Conservation (phyloP, 257 asterid species). For the Solanum piurae region DNA sequence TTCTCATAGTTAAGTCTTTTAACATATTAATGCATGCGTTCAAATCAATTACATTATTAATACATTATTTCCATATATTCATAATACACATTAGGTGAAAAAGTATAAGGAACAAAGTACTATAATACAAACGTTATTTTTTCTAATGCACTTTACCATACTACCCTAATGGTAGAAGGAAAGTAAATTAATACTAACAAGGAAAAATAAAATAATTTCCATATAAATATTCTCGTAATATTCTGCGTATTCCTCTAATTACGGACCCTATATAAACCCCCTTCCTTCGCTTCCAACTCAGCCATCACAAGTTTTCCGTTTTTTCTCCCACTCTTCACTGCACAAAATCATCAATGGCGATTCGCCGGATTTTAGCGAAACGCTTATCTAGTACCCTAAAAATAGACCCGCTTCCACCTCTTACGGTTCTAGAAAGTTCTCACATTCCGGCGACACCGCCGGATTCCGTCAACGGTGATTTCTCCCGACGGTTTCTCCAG, state of each 20-base stretch:
- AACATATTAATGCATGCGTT: too few relatives aligned
- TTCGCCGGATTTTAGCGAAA: constrained; percentile 25
- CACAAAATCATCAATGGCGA: constrained; percentile 42
- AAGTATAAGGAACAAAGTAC: too few relatives aligned
- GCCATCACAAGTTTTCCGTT: neutral
- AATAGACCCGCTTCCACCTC: neutral
- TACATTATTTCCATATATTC: too few relatives aligned
- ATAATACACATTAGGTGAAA: too few relatives aligned
- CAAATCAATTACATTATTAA: too few relatives aligned
- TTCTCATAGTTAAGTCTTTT: too few relatives aligned
- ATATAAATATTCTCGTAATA: neutral
- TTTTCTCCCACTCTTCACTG: neutral
- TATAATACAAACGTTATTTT: too few relatives aligned
- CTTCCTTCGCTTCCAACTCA: neutral
- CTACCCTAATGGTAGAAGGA: neutral
- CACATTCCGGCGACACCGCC: constrained; percentile 13
- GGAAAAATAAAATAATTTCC: neutral
- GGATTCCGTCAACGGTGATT: constrained; percentile 14
- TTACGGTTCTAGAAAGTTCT: constrained; percentile 4
- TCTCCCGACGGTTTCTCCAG: constrained; percentile 39
- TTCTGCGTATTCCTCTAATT: neutral
- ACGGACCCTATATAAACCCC: constrained; percentile 28
- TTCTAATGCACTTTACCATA: too few relatives aligned
- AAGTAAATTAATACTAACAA: neutral
- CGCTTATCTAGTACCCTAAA: neutral